Conservation (phyloP, 176 grass and related monocot genomes). For the Aegilops longissima region DNA sequence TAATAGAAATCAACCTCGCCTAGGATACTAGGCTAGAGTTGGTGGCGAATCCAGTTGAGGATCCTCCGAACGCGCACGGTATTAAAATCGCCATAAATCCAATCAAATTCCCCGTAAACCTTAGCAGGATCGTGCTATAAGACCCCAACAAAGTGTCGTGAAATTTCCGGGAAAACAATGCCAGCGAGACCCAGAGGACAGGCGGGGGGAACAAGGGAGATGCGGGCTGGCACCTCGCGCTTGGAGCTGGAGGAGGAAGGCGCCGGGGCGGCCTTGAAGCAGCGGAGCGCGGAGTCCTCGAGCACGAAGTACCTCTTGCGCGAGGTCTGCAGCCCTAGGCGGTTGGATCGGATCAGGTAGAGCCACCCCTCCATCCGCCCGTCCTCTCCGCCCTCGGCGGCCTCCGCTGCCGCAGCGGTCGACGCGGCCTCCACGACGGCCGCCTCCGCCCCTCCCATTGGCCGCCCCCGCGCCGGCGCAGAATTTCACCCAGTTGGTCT, state of each 20-base stretch:
- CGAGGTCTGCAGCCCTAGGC: slow-evolving; percentile 74
- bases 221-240: slow-evolving; percentile 53
- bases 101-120: not conserved
- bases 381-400: not conserved
- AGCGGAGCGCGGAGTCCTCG: slow-evolving; percentile 66
- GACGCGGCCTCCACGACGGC: slow-evolving; percentile 23
- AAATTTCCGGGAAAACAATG: not conserved
- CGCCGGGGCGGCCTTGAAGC: slow-evolving; percentile 69
- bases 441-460: slow-evolving; percentile 27
- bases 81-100: not conserved
- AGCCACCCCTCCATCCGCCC: slow-evolving; percentile 83
- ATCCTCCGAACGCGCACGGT: not conserved
- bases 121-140: not conserved
- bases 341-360: slow-evolving; percentile 88
- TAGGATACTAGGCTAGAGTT: not conserved
- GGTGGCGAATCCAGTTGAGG: slow-evolving; percentile 2
- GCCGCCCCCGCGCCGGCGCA: not conserved
- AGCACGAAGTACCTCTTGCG: slow-evolving; percentile 96
- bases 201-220: not conserved
- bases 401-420: not conserved
- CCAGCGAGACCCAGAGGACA: not conserved
- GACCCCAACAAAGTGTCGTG: not conserved
- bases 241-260: slow-evolving; percentile 36
- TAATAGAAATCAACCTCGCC: not conserved
- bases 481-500: not conserved